These are phyloP conservation scores for Phytomonas francai DNA, from an alignment of 208 protist species.

Conservation along the genomic window DNA sequence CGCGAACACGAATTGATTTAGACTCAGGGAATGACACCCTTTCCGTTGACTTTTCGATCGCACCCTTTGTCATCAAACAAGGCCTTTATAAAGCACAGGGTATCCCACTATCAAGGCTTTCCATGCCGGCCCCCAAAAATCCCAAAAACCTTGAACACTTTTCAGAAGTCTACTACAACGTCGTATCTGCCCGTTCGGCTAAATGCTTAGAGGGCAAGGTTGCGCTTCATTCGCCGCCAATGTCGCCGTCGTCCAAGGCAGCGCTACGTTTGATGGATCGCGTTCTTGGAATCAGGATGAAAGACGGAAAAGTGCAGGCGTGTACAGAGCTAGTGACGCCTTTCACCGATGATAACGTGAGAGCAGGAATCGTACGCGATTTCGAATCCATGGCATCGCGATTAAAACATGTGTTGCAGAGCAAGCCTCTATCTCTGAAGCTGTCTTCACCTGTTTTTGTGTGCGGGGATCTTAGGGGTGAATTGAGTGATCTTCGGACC, in stretches of 20 bases:
- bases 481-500: conserved; percentile 50
- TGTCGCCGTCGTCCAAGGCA: not conserved
- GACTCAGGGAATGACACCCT: not conserved
- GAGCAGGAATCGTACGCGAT: not conserved
- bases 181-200: not conserved
- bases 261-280: not conserved
- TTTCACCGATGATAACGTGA: not conserved
- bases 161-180: not conserved
- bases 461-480: conserved; percentile 67
- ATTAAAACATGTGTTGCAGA: not conserved
- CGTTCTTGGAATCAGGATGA: not conserved
- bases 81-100: not conserved
- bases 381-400: not conserved
- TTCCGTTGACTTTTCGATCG: not conserved
- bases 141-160: not conserved
- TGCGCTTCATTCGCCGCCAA: not conserved
- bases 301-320: not conserved
- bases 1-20: not conserved
- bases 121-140: not conserved
- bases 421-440: conserved; percentile 22
- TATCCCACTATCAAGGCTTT: not conserved
- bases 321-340: not conserved
- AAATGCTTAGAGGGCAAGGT: not conserved
- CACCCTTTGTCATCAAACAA: not conserved
- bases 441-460: conserved; percentile 45